A percentile compares a stretch with the other conserved stretches of the same genome.
These are phyloP conservation scores for Hypoxylon subgilvum DNA, from an alignment of 495 filamentous ascomycete species.

Conservation along the genomic window DNA sequence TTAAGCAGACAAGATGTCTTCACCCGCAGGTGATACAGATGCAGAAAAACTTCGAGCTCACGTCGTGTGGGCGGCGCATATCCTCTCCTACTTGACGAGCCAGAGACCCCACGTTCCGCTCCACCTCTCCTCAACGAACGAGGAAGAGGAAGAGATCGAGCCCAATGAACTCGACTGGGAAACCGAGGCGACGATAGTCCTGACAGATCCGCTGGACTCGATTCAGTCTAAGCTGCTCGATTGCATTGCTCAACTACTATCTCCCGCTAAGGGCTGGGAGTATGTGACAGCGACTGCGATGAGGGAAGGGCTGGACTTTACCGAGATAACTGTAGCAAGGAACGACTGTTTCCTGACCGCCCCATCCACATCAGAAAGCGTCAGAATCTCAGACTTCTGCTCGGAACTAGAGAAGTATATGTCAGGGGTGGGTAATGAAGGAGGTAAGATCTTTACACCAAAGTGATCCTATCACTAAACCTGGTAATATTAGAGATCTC, in stretches of 20 bases:
- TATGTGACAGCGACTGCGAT: conserved; percentile 20
- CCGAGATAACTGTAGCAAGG: conserved; percentile 17
- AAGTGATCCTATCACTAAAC: too few species aligned
- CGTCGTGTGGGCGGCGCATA: conserved; percentile 1
- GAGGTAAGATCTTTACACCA: too few species aligned
- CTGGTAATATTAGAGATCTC: too few species aligned
- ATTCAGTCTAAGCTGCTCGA: conserved; percentile 21
- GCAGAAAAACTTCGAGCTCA: neutral
- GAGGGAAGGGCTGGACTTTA: conserved; percentile 1
- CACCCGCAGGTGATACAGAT: neutral
- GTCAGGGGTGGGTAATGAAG: neutral
- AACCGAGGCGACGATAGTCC: conserved; percentile 1
- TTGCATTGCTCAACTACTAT: conserved; percentile 27
- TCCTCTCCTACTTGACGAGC: conserved; percentile 1
- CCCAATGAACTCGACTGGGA: neutral
- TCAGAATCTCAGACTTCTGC: neutral
- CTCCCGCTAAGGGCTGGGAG: conserved; percentile 20
- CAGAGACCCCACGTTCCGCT: neutral
- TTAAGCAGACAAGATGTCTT: neutral
- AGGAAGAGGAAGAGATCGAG: conserved; percentile 1
- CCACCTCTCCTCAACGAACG: neutral
- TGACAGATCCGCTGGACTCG: neutral
- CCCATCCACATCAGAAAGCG: neutral
- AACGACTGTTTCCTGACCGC: neutral
- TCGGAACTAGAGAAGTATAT: neutral